Evolutionary conservation across 441 rosid genomes (phyloP).

Genomic region (Bocquillonia castaneifolia): DNA sequence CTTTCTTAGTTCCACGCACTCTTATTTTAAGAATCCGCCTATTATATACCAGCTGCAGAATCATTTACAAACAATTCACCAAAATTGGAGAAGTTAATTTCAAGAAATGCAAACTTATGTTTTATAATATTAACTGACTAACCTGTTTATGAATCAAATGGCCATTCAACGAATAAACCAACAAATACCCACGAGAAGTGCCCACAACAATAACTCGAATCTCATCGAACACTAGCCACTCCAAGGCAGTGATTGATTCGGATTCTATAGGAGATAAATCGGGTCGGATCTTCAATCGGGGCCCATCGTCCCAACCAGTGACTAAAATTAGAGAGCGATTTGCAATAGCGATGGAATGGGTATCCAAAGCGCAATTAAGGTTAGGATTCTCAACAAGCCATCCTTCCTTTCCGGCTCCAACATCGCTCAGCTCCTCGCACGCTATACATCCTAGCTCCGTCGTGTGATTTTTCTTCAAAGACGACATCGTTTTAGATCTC

Average conservation of each 20-base stretch:
- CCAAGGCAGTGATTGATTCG: conserved; percentile 63
- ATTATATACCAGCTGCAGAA: conserved; percentile 58
- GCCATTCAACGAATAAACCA: conserved; percentile 61
- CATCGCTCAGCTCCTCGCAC: conserved; percentile 60
- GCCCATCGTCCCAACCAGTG: conserved; percentile 50
- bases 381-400: conserved; percentile 66
- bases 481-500: conserved; percentile 34
- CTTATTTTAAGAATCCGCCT: conserved; percentile 62
- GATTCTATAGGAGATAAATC: conserved; percentile 72
- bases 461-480: conserved; percentile 53
- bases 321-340: conserved; percentile 49
- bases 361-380: conserved; percentile 64
- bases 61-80: no score
- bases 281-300: conserved; percentile 74
- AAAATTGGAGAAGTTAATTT: no score
- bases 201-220: conserved; percentile 62
- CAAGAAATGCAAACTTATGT: no score
- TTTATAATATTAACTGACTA: neutral
- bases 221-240: conserved; percentile 78
- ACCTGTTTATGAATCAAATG: conserved; percentile 83
- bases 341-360: conserved; percentile 67
- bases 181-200: conserved; percentile 73
- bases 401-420: conserved; percentile 90
- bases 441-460: conserved; percentile 86
- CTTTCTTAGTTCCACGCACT: conserved; percentile 64